Base-by-base conservation (phyloP, 495 filamentous ascomycete species). In the Annulohypoxylon bovei region DNA sequence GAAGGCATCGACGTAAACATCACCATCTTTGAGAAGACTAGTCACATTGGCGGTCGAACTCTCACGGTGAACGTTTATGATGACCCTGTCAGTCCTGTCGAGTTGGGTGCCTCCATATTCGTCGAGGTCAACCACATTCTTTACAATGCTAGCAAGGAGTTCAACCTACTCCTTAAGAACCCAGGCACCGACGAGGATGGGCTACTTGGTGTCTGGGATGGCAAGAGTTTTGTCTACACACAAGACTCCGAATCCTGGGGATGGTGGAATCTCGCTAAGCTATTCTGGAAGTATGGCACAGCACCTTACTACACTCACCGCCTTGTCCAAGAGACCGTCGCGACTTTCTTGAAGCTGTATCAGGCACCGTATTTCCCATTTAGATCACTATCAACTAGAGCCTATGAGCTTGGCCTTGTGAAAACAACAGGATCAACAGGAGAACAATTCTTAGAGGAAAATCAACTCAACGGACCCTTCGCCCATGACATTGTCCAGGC, bases 81-180 rank as follows among this genome's bases (percentile, higher is more conserved):
- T 67, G 84, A 95, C 71, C 83, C 90, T 4, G 73, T 82, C 0
- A 79, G 88, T 47, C 93, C 92, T 5, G 86, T 97, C 49, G 95
- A 99, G 70, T 85, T 98, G 1, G 95, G 95, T 7, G 96, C 92
- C 35, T 94, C 89, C 30, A 97, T 98, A 70, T 99, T 99, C 75
- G 93, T 98, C 27, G 76, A 91, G 44, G 87, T 92, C 44, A 99
- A 99, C 75, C 79, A 88, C 14, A 97, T 94, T 72, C 87, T 98
- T 11, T 87, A 89, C 65, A 87, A 89, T 49, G 91, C 94, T 0
- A 86, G 90, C n/a, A 82, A 86, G 23, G 84, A 89, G 42, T 92
- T 97, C 72, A 88, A 86, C 27, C 88, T 99, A 4, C 68, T 72
- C 12, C 67, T 71, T 3, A 75, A 72, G 14, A 71, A 78, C n/a